Base-by-base conservation (phyloP, 2,329 filamentous ascomycete genomes). In the Metarhizium anisopliae region DNA sequence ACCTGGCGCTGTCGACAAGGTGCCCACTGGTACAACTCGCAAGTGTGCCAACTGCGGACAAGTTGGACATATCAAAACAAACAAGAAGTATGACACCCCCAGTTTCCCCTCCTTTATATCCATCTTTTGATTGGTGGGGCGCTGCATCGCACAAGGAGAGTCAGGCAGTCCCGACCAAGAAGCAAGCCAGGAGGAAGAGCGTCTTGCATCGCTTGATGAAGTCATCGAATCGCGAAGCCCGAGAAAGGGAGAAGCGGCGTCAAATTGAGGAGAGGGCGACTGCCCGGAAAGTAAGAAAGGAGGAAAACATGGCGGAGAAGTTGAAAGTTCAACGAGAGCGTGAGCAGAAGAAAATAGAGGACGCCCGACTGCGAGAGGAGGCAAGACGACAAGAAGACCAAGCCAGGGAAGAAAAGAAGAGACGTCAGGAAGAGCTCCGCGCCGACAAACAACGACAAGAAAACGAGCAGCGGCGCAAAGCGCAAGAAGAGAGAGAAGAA, bases 21-120 rank as follows among this genome's bases (percentile, higher is more conserved):
- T 78, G 64, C 75, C 77, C 58, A 80, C 75, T 51, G 84, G 86
- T 59, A 95, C 90, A 56, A 87, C 87, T 38, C 82, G 95, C 65
- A 97, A 97, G 76, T 99, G 94, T 74, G 94, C 94, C 62, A 97
- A 96, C 72, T 99, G 94, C 74, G 94, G 94, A 52, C 89, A 94
- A 70, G 88, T 95, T 55, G 94, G 94, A 36, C 94, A 99, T 68
- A 99, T 99, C 78, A 96, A 96, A 74, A 97, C 93, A 51, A 97
- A 97, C 78, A 95, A 96, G 77, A 97, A 96, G 90, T 94, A 82
- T 74, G 79, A 72, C 55, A 52, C 56, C 58, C 58, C 61, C 59
- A 47, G 55, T 56, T 56, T 65, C 64, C 59, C 68, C 66, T 57
- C 61, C 66, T 61, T 60, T 64, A 43, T 60, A 57, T 50, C 55